Base-by-base conservation (phyloP, 306 rosid genomes). In the Casuarina glauca region DNA sequence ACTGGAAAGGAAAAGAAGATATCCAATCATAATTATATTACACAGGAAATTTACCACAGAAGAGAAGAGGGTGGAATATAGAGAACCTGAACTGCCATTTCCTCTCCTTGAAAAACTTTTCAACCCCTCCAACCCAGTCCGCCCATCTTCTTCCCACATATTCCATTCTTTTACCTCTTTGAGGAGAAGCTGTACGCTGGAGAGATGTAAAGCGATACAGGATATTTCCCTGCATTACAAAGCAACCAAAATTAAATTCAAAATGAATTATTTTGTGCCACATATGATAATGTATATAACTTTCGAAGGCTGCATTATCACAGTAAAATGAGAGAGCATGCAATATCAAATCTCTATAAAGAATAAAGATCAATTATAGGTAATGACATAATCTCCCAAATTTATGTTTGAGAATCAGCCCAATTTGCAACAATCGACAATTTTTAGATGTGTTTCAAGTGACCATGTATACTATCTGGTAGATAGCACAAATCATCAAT, bases 81-180 rank as follows among this genome's bases (percentile, higher is more conserved):
- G 62, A 73, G 49, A 82, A 96, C 99, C 99, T 96, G 87, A 96
- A 96, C 83, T 87, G 86, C 97, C 93, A 89, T 76, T 78, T 87
- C 82, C 86, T 91, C 91, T 96, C 99, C 78, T 87, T 75, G 85
- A 96, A 91, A 85, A 90, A 81, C 41, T 86, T 93, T 48, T 96
- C 96, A 75, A 90, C 75, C 36, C 89, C 91, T 82, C 97, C 96
- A 81, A 91, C 93, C 96, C 90, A 91, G 64, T 90, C 97, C 64
- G 97, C 81, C 99, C 97, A 96, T 90, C 78, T 92, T 89, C 86
- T 93, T 60, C 99, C 99, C 76, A 93, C 96, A 85, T 91, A 96
- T 84, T 96, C 99, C 84, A 91, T 96, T 80, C 89, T 86, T 73
- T 82, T 91, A 76, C 91, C 85, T 80, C 90, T 84, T 79, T 82